These are phyloP conservation scores for Gaillardinia entomophila DNA, from an alignment of 805 yeast species.

Conservation along the genomic window DNA sequence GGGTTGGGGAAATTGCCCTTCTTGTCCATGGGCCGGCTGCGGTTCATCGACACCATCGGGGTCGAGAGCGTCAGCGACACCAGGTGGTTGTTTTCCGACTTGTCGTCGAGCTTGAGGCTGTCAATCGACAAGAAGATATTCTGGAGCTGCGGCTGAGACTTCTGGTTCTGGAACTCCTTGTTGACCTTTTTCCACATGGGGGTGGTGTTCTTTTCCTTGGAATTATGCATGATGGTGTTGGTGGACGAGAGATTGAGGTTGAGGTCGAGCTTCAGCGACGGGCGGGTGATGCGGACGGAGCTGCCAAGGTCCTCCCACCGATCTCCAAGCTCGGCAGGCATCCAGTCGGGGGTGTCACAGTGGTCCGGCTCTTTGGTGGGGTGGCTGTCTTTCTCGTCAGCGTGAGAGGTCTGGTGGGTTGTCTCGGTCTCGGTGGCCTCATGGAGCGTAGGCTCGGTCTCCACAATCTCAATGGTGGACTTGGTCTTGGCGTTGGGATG, in stretches of 20 bases:
- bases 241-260: conserved; percentile 13
- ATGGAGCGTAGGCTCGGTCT: conserved; percentile 2
- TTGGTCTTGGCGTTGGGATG: conserved; percentile 41
- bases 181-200: conserved; percentile 33
- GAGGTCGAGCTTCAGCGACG: conserved; percentile 3
- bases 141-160: conserved; percentile 21
- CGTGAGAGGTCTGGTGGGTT: conserved; percentile 1
- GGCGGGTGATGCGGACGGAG: conserved; percentile 17
- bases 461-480: conserved; percentile 16
- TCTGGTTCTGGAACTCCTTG: conserved; percentile 20
- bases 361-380: background rate
- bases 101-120: conserved; percentile 3
- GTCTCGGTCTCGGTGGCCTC: conserved; percentile 1
- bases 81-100: conserved; percentile 12
- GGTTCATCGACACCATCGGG: conserved; percentile 20
- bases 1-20: conserved; percentile 15
- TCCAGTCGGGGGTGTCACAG: conserved; percentile 33
- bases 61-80: conserved; percentile 32
- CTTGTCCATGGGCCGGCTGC: background rate
- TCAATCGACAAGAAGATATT: conserved; percentile 24
- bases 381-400: background rate
- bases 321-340: conserved; percentile 34
- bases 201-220: conserved; percentile 12
- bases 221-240: conserved; percentile 29
- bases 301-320: conserved; percentile 23